A percentile compares a stretch with the other conserved stretches of the same genome.
Conservation (phyloP, 805 yeast species). For the Maudiozyma pseudohumilis region DNA sequence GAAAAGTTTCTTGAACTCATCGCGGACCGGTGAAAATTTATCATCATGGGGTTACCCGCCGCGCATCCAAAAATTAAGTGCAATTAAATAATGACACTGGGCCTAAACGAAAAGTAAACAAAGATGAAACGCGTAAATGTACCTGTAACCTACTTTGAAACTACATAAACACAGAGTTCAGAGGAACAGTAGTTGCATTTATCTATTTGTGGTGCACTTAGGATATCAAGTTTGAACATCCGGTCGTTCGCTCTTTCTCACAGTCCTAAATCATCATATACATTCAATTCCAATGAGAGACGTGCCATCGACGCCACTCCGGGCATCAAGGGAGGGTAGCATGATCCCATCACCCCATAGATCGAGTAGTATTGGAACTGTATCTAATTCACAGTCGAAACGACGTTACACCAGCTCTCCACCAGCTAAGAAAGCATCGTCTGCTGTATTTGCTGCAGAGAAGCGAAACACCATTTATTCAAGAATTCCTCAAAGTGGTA, state of each 20-base stretch:
- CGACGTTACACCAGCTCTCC: constrained; percentile 11
- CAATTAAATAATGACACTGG: no score
- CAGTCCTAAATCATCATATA: no score
- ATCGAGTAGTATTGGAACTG: neutral
- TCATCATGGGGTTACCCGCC: neutral
- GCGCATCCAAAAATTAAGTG: no score
- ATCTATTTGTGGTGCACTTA: no score
- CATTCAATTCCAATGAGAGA: constrained; percentile 4
- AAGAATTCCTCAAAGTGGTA: neutral
- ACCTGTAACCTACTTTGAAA: no score
- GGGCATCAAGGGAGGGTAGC: neutral
- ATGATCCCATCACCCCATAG: constrained; percentile 1
- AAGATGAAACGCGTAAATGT: no score
- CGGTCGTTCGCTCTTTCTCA: no score
- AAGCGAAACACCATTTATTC: constrained; percentile 1
- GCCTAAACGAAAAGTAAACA: neutral
- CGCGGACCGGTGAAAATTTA: no score
- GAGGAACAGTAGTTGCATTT: no score
- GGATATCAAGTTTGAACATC: no score
- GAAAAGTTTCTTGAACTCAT: neutral
- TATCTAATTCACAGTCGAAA: neutral
- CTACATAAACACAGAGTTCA: no score
- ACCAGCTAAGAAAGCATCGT: neutral
- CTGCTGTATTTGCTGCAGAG: neutral
- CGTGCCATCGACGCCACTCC: constrained; percentile 6